Conservation (phyloP, 1,139 yeast species). For the Candida sanyaensis region DNA sequence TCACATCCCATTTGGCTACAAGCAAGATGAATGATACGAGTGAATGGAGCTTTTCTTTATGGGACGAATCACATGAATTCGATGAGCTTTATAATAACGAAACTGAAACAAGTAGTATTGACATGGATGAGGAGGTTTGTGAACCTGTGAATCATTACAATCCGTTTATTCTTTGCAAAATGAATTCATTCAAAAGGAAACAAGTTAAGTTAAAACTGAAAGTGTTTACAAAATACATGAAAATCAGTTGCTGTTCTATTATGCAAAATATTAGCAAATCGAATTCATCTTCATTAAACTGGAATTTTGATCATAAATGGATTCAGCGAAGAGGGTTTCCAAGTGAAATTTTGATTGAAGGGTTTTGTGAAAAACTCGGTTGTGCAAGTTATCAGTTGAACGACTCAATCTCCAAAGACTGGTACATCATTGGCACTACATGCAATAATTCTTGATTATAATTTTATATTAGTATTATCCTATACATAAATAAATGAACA, state of each 20-base stretch:
- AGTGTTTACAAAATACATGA: slow-evolving; percentile 6
- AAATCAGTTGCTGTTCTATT: background rate
- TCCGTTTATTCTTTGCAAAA: slow-evolving; percentile 14
- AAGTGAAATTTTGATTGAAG: slow-evolving; percentile 1
- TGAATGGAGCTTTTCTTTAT: slow-evolving; percentile 15
- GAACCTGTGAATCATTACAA: slow-evolving; percentile 8
- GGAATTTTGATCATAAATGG: slow-evolving; percentile 10
- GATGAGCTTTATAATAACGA: background rate
- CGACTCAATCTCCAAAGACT: background rate
- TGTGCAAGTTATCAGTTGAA: background rate
- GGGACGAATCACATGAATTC: slow-evolving; percentile 10
- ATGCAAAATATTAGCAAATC: background rate
- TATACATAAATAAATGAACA: background rate
- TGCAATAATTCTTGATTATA: background rate
- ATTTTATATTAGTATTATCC: background rate
- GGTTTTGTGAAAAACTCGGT: slow-evolving; percentile 1
- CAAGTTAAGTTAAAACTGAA: slow-evolving; percentile 3
- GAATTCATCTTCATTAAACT: slow-evolving; percentile 2
- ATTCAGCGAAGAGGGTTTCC: slow-evolving; percentile 14
- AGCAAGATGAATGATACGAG: background rate
- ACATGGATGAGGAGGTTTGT: background rate
- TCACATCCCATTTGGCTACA: background rate
- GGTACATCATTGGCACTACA: background rate
- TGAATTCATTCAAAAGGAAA: slow-evolving; percentile 13
- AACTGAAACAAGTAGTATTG: background rate